These are phyloP conservation scores for Amanita rimosa DNA, from an alignment of 768 basidiomycete genomes.

Conservation along the genomic window DNA sequence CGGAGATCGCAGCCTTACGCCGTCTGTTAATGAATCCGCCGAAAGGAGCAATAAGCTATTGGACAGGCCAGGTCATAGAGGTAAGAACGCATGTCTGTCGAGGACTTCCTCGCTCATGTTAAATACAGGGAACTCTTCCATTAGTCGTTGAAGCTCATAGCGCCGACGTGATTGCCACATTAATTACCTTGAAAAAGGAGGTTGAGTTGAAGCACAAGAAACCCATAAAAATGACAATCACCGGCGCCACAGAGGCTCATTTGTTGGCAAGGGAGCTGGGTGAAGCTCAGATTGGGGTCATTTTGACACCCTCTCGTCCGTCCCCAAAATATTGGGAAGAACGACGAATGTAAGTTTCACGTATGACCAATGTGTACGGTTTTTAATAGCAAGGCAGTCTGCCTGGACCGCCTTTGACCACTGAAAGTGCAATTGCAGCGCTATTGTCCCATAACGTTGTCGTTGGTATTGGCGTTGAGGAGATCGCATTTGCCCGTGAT, in stretches of 20 bases:
- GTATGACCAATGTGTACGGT: background rate
- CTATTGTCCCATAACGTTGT: conserved; percentile 62
- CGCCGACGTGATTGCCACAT: conserved; percentile 74
- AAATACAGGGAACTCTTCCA: conserved; percentile 49
- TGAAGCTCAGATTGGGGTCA: conserved; percentile 33
- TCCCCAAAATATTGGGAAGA: conserved; percentile 70
- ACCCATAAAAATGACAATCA: conserved; percentile 45
- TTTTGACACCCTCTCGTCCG: conserved; percentile 45
- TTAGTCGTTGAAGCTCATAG: conserved; percentile 66
- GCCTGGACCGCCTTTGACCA: conserved; percentile 66
- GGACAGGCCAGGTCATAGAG: conserved; percentile 34
- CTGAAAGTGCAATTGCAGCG: conserved; percentile 38
- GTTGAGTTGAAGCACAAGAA: conserved; percentile 35
- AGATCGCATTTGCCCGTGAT: conserved; percentile 65
- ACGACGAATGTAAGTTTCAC: conserved; percentile 44
- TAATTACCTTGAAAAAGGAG: conserved; percentile 60
- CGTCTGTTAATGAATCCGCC: conserved; percentile 41
- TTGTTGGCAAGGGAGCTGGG: conserved; percentile 60
- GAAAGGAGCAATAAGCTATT: conserved; percentile 26
- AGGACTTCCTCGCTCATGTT: background rate
- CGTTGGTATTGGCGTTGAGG: conserved; percentile 52
- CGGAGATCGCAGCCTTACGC: conserved; percentile 69
- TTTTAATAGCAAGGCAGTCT: conserved; percentile 23
- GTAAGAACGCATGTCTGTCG: conserved; percentile 16
- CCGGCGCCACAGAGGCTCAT: conserved; percentile 57